Conservation (phyloP, 345 rosid species). For the Cardamine occulta region DNA sequence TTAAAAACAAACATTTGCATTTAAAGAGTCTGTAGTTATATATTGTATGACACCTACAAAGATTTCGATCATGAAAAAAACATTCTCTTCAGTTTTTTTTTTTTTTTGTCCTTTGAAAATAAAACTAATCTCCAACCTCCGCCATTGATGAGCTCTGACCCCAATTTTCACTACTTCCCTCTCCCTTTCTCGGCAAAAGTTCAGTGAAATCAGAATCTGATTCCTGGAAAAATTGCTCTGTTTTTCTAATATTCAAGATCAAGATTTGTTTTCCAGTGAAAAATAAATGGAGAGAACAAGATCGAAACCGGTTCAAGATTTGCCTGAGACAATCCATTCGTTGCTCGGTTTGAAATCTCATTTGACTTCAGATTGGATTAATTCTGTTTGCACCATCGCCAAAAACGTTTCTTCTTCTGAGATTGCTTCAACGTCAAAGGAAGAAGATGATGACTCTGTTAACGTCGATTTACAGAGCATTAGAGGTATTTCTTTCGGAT, state of each 20-base stretch:
- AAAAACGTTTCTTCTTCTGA: conserved; percentile 43
- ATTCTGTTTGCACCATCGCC: conserved; percentile 60
- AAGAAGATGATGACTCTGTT: conserved; percentile 46
- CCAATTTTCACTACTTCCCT: neutral
- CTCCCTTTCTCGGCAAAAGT: conserved; percentile 15
- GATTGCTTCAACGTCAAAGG: conserved; percentile 18
- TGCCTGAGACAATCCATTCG: conserved; percentile 65
- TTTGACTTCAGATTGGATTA: conserved; percentile 64
- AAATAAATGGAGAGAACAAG: conserved; percentile 40
- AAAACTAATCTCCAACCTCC: conserved; percentile 23
- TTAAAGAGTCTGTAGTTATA: neutral
- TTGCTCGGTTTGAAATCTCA: conserved; percentile 65
- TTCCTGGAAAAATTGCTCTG: conserved; percentile 2
- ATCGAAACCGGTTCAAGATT: conserved; percentile 48
- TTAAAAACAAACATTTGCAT: neutral
- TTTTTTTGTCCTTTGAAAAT: neutral
- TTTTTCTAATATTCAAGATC: conserved; percentile 8
- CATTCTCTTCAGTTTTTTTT: conserved; percentile 24
- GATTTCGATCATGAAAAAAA: conserved; percentile 21
- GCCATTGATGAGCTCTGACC: conserved; percentile 35
- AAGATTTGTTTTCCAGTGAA: neutral
- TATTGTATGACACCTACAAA: conserved; percentile 20
- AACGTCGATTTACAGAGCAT: conserved; percentile 38
- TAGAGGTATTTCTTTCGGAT: conserved; percentile 47
- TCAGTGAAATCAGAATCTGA: conserved; percentile 1